Evolutionary conservation across 129 eudicot species (phyloP), one percentile per base, ranked within the genome.

Genomic region (Flaveria robusta): DNA sequence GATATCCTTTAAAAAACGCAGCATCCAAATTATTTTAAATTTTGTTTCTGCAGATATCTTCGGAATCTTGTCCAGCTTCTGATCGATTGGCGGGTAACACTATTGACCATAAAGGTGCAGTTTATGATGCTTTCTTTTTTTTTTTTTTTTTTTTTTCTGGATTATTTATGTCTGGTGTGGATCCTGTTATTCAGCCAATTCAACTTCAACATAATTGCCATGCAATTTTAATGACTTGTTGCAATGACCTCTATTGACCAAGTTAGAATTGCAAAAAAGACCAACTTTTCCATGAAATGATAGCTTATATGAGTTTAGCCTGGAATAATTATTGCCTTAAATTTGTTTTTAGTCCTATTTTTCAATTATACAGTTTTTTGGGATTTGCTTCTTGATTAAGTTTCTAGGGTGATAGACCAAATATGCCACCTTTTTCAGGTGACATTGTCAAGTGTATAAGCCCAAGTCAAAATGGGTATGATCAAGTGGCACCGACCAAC

Each of bases 81-180:
- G 86, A 77, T 82, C n/a, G 24, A 34, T 49, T 74, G 58, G 76
- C 74, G 18, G 77, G 51, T 26, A 77, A 74, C 70, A 70, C 88
- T 67, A 66, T 81, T 34, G 84, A 64, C 60, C 62, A 51, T 76
- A 86, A 81, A 88, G 91, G 97, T 91, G 77, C 41, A 76, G 24
- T 82, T 76, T 75, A 49, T 55, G 75, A 68, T 66, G 41, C 34
- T 47, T 62, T 56, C 13, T 62, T 42, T 80, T 51, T 15, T 59
- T 29, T 66, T 47, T 62, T 56, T 13, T 62, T 42, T 80, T 51
- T 15, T 59, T 29, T 66, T 27, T 64, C 47, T 37, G 50, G 56
- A 7, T 4, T 11, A 69, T 37, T 16, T 47, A 51, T 34, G 16
- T 50, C 34, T 23, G 10, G 3, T 24, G 60, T 3, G 11, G 41